phyloP scores from a whole-genome alignment of 306 rosid genomes.

The Luffa aegyptiaca region DNA sequence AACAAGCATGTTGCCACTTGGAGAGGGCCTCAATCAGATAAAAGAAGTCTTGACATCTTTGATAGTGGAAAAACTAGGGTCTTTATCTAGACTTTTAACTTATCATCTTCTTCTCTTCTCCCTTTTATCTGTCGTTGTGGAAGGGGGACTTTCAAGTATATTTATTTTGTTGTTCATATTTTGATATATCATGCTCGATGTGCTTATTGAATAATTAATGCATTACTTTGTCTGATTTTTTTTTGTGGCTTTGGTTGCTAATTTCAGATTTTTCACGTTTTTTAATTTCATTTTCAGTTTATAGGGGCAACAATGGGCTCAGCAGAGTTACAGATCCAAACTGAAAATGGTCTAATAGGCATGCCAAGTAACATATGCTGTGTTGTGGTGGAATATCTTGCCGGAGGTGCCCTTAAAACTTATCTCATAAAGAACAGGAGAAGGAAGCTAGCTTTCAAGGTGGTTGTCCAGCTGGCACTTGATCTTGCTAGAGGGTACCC shows the following conservation, averaged over 20 bases:
- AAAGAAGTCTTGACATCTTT: not conserved
- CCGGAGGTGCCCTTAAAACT: conserved; percentile 76
- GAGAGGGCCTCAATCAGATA: not conserved
- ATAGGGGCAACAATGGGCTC: conserved; percentile 97
- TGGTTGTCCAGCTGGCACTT: conserved; percentile 81
- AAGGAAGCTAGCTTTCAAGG: conserved; percentile 84
- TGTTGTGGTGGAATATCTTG: conserved; percentile 91
- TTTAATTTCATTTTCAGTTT: conserved; percentile 41
- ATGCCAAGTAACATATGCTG: conserved; percentile 92
- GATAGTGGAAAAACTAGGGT: not conserved
- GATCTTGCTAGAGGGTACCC: conserved; percentile 96
- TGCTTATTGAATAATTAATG: not conserved
- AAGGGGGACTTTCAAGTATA: not conserved
- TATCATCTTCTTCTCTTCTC: not conserved
- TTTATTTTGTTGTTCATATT: not conserved
- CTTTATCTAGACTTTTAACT: not conserved
- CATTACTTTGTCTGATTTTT: not conserved
- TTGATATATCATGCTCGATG: not conserved
- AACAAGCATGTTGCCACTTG: not conserved
- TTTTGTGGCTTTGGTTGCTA: not conserved
- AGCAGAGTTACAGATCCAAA: conserved; percentile 77
- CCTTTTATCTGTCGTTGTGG: not conserved
- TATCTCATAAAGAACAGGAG: conserved; percentile 86
- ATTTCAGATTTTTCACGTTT: not conserved
- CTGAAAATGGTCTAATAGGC: conserved; percentile 74